Base-by-base conservation (phyloP, 2,329 filamentous ascomycete genomes). In the Aureobasidium sp. region DNA sequence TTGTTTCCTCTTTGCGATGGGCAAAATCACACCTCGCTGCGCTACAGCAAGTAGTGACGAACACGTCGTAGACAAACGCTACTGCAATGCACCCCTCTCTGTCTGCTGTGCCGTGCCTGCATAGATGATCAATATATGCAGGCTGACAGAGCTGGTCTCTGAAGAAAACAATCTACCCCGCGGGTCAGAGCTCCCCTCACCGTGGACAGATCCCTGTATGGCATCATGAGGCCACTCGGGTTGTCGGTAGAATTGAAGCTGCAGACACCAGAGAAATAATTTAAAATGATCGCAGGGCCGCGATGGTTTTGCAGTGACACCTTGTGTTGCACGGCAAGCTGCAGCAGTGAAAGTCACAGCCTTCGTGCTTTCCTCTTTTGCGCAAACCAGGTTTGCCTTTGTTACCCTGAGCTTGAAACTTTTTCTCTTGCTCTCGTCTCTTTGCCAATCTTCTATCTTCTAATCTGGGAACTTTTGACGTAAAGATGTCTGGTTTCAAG, bases 61-160 rank as follows among this genome's bases (percentile, higher is more conserved):
- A 53, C 51, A 53, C 51, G 52, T 56, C 37, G 9, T 34, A 27
- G 49, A 29, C 49, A 22, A 15, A 25, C 12, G 29, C 55, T 59
- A 59, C 55, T 59, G 55, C 42, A 48, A 59, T 48, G 55, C 44
- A 60, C 36, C 57, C 56, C 34, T 39, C 56, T 39, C 57, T 27
- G 17, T 39, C 2, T 6, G 14, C 41, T 45, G 34, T 60, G 34
- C 57, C 57, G 45, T 60, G 57, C 57, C 57, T 60, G 57, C 57
- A 60, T 49, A 51, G n/a, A 60, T 60, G 57, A 41, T 60, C 57
- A 51, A 49, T 51, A 49, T 34, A 44, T 60, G 44, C 56, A 48
- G 45, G 55, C 55, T 58, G 55, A 58, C 56, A 59, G 5, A 25
- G 44, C 53, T 56, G 31, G 31, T 34, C 31, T 34, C 9, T 34